Evolutionary conservation across 192 early-diverging fungal genomes (phyloP).

Genomic region (Backusella australiensis): DNA sequence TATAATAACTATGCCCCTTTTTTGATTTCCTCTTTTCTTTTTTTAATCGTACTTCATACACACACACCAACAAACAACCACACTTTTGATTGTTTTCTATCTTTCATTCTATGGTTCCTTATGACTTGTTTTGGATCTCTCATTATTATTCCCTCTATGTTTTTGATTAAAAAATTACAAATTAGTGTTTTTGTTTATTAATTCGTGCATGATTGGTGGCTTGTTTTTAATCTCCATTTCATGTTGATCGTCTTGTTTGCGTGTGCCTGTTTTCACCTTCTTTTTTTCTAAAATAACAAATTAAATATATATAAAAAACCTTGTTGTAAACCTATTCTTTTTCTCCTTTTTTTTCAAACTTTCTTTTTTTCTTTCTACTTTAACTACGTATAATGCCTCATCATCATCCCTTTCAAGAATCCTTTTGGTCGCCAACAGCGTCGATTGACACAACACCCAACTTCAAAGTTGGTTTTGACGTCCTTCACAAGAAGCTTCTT

Average conservation of each 20-base stretch:
- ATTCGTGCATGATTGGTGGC: slow-evolving; percentile 2
- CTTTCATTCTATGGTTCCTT: neutral
- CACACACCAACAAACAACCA: neutral
- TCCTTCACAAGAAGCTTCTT: slow-evolving; percentile 49
- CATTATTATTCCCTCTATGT: neutral
- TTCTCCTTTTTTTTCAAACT: neutral
- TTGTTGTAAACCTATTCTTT: neutral
- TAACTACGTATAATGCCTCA: neutral
- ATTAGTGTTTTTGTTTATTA: neutral
- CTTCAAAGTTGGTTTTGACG: slow-evolving; percentile 42
- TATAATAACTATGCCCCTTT: neutral
- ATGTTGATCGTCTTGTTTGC: neutral
- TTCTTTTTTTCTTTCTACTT: neutral
- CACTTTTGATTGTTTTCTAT: neutral
- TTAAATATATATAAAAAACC: neutral
- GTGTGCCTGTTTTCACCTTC: neutral
- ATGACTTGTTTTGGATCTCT: neutral
- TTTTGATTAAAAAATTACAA: neutral
- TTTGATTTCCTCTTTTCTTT: neutral
- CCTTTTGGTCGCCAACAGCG: slow-evolving; percentile 24
- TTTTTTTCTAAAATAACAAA: neutral
- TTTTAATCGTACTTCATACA: neutral
- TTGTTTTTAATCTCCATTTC: neutral
- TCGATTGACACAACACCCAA: slow-evolving; percentile 28
- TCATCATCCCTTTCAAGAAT: slow-evolving; percentile 19